phyloP scores from a whole-genome alignment of 495 filamentous ascomycete genomes.

The Penicillium flavigenum region DNA sequence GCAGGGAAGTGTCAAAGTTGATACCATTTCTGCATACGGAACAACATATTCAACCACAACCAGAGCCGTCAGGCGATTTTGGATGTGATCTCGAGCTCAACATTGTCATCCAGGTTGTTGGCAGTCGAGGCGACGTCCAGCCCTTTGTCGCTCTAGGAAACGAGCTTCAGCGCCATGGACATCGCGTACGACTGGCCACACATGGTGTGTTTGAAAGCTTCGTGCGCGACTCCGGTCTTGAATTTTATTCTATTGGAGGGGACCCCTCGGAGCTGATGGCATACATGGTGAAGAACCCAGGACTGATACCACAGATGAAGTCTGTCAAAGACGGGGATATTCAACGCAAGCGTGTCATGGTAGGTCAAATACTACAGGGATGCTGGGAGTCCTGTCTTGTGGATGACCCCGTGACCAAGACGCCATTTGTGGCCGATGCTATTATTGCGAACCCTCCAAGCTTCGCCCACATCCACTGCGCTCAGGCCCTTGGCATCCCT shows the following conservation, averaged over 20 bases:
- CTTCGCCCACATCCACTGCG: slow-evolving; percentile 61
- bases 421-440: slow-evolving; percentile 59
- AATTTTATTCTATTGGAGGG: slow-evolving; percentile 62
- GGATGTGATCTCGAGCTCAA: slow-evolving; percentile 24
- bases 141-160: slow-evolving; percentile 52
- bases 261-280: slow-evolving; percentile 62
- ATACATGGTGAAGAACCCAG: slow-evolving; percentile 52
- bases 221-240: slow-evolving; percentile 49
- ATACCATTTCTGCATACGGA: slow-evolving; percentile 8
- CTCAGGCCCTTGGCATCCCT: slow-evolving; percentile 55
- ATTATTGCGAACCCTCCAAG: slow-evolving; percentile 63
- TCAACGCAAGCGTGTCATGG: slow-evolving; percentile 37
- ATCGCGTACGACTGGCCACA: slow-evolving; percentile 60
- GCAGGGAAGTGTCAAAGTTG: slow-evolving; percentile 7
- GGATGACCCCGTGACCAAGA: slow-evolving; percentile 44
- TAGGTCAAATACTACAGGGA: slow-evolving; percentile 55
- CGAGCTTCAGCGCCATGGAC: slow-evolving; percentile 39
- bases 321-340: slow-evolving; percentile 44
- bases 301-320: slow-evolving; percentile 43
- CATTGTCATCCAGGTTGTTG: slow-evolving; percentile 54
- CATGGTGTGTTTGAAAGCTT: slow-evolving; percentile 59
- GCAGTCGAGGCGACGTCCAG: slow-evolving; percentile 52
- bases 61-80: neutral
- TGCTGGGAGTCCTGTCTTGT: slow-evolving; percentile 62
- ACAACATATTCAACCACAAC: neutral